Evolutionary conservation across 139 green algal genomes (phyloP).

Genomic region (Mesotaenium endlicherianum): DNA sequence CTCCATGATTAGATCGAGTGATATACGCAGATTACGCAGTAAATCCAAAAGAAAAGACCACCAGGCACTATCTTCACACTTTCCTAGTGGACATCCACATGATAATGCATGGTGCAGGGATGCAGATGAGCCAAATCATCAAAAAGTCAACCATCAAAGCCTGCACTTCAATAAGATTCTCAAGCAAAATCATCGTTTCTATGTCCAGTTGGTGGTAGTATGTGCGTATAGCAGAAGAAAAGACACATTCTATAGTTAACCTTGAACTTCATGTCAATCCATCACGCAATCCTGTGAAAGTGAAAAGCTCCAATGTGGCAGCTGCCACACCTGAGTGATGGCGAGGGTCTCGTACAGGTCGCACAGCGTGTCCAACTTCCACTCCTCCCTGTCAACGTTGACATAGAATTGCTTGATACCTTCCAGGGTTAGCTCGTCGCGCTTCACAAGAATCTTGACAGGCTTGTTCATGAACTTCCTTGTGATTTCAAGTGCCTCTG

Average conservation of each 20-base stretch:
- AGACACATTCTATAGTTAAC: not conserved
- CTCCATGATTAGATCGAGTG: no score
- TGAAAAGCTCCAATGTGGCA: no score
- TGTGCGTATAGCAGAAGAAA: no score
- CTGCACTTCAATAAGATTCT: not conserved
- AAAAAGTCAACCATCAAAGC: not conserved
- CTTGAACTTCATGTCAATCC: not conserved
- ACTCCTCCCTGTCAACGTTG: constrained; percentile 93
- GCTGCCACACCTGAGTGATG: constrained; percentile 85
- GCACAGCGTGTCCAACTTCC: constrained; percentile 99
- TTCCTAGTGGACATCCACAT: no score
- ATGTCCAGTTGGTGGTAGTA: not conserved
- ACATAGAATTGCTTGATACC: constrained; percentile 99
- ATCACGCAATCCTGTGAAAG: no score
- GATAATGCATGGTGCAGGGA: no score
- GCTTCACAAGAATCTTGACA: constrained; percentile 98
- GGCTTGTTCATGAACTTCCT: constrained; percentile 99
- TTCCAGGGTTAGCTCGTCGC: constrained; percentile 99
- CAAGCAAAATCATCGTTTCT: not conserved
- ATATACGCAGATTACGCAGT: no score
- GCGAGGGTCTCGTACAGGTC: constrained; percentile 99
- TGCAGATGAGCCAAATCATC: not conserved
- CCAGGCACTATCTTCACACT: no score
- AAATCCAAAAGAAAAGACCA: no score
- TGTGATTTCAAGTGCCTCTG: constrained; percentile 98